Conservation (phyloP, 2,329 filamentous ascomycete genomes). For the Lachnellula willkommii region DNA sequence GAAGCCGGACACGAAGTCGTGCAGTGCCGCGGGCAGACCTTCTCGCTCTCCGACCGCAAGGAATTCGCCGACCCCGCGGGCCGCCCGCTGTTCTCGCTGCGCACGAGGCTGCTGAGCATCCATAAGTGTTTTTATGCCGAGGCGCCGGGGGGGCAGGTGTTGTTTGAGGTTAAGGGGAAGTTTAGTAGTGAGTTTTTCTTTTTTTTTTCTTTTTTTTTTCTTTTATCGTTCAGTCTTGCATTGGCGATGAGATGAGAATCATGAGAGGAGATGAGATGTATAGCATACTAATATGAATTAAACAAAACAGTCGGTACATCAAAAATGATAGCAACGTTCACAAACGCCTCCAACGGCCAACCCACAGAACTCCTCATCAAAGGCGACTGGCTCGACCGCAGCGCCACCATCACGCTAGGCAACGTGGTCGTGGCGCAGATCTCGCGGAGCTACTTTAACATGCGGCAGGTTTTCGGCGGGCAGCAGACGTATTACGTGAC, state of each 20-base stretch:
- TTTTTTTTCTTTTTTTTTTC: too few species aligned
- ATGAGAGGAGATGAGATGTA: background rate
- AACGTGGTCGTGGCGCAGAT: constrained; percentile 50
- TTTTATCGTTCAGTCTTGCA: background rate
- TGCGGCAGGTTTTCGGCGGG: constrained; percentile 51
- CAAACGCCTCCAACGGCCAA: constrained; percentile 40
- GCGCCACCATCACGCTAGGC: constrained; percentile 50
- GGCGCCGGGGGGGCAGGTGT: constrained; percentile 7
- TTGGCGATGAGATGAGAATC: background rate
- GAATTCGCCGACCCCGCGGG: constrained; percentile 17
- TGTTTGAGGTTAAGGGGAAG: constrained; percentile 28
- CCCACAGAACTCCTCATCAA: constrained; percentile 49
- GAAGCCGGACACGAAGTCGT: constrained; percentile 40
- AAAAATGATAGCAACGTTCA: constrained; percentile 54
- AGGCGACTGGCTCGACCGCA: constrained; percentile 55
- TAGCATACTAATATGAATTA: background rate
- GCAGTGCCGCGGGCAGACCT: constrained; percentile 21
- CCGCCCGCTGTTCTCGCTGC: constrained; percentile 20
- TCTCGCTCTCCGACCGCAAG: constrained; percentile 25
- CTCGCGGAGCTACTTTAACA: constrained; percentile 50
- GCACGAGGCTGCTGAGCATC: constrained; percentile 20
- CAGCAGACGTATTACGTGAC: constrained; percentile 62
- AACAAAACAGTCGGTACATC: constrained; percentile 42
- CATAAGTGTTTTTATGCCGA: constrained; percentile 27
- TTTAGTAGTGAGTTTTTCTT: constrained; percentile 17